Evolutionary conservation across 768 basidiomycete species (phyloP).

Genomic region (Phylloporus rhodoxanthus): DNA sequence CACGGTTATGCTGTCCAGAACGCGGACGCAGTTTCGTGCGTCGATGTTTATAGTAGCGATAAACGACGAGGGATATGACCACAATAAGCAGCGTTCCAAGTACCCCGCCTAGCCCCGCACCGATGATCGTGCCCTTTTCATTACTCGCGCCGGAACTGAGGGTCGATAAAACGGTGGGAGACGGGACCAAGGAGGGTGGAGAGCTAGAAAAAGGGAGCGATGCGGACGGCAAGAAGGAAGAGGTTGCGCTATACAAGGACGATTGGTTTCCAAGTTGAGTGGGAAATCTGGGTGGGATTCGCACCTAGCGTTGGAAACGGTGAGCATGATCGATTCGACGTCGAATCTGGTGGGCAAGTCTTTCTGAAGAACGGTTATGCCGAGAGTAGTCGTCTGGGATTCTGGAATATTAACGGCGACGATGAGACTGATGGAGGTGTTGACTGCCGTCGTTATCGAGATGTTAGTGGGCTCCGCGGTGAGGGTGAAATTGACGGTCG

Average conservation of each 20-base stretch:
- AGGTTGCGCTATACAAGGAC: slow-evolving; percentile 17
- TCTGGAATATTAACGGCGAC: slow-evolving; percentile 37
- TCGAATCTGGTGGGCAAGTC: slow-evolving; percentile 31
- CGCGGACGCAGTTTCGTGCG: neutral
- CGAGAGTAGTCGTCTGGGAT: slow-evolving; percentile 37
- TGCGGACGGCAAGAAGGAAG: slow-evolving; percentile 22
- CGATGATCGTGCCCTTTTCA: slow-evolving; percentile 13
- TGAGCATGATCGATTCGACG: slow-evolving; percentile 34
- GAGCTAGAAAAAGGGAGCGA: slow-evolving; percentile 22
- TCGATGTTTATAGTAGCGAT: slow-evolving; percentile 6
- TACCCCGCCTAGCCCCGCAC: slow-evolving; percentile 8
- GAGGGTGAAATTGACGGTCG: slow-evolving; percentile 47
- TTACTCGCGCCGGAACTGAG: neutral
- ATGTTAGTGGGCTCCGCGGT: slow-evolving; percentile 35
- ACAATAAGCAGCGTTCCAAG: slow-evolving; percentile 13
- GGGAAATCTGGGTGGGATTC: neutral
- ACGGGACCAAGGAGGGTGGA: slow-evolving; percentile 11
- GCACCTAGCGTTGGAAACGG: slow-evolving; percentile 36
- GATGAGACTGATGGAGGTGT: slow-evolving; percentile 38
- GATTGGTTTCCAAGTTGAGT: neutral
- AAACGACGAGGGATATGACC: slow-evolving; percentile 2
- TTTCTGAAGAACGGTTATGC: slow-evolving; percentile 35
- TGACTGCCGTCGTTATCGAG: slow-evolving; percentile 32
- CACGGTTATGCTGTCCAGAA: neutral
- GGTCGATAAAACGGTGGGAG: slow-evolving; percentile 7